These are phyloP conservation scores for Fusarium newnesense DNA, from an alignment of 2,329 filamentous ascomycete species.

Conservation along the genomic window DNA sequence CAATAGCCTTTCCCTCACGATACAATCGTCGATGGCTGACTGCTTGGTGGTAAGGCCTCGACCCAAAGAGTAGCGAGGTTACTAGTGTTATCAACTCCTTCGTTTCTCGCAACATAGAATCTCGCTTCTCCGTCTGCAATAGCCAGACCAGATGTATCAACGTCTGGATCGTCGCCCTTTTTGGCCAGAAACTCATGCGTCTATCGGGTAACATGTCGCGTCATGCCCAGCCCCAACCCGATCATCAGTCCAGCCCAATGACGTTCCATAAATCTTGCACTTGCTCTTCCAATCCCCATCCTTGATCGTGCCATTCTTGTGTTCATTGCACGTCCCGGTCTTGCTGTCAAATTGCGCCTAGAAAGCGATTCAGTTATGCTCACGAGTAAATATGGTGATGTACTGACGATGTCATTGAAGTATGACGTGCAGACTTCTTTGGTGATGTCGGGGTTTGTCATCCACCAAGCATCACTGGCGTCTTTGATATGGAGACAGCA, in stretches of 20 bases:
- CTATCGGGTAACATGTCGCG: neutral
- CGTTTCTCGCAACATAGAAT: fast-evolving
- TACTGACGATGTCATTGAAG: neutral
- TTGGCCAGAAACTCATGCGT: neutral
- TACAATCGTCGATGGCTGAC: too few relatives aligned
- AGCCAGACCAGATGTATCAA: too few relatives aligned
- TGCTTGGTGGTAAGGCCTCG: too few relatives aligned
- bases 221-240: neutral
- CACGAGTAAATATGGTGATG: fast-evolving
- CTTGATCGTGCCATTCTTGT: neutral
- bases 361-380: neutral
- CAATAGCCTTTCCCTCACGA: too few relatives aligned
- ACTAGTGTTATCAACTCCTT: fast-evolving
- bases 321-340: fast-evolving
- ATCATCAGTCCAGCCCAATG: neutral
- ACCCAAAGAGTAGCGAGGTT: neutral
- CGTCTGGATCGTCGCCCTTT: too few relatives aligned
- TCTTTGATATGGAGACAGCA: neutral
- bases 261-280: neutral
- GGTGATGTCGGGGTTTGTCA: neutral
- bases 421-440: neutral
- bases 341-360: neutral
- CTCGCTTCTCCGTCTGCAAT: too few relatives aligned
- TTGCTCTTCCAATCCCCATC: neutral
- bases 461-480: neutral